Conservation (phyloP, 768 basidiomycete species). For the Phylloporus sp. region DNA sequence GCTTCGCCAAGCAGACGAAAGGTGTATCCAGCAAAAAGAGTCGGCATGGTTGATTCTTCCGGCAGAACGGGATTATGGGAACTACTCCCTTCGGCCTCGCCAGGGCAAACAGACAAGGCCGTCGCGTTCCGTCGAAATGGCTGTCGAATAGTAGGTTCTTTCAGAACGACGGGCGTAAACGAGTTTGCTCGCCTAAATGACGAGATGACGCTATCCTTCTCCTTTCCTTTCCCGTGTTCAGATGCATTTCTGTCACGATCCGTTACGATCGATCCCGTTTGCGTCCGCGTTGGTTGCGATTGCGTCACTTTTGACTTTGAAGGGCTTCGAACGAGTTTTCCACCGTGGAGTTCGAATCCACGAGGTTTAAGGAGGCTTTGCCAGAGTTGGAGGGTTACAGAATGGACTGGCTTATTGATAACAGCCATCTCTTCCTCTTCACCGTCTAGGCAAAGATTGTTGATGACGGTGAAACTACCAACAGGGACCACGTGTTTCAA, state of each 20-base stretch:
- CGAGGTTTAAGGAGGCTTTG: constrained; percentile 60
- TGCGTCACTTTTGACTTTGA: constrained; percentile 38
- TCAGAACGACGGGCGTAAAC: constrained; percentile 44
- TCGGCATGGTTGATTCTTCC: not conserved
- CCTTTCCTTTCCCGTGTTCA: constrained; percentile 12
- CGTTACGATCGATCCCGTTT: not conserved
- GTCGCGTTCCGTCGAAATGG: constrained; percentile 47
- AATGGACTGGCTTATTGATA: constrained; percentile 53
- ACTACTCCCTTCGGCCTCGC: constrained; percentile 19
- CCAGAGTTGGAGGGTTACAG: constrained; percentile 67
- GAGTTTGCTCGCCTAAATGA: constrained; percentile 63
- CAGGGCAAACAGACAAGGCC: constrained; percentile 8
- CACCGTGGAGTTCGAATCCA: constrained; percentile 58
- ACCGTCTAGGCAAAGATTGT: constrained; percentile 17
- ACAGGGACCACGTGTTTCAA: constrained; percentile 9
- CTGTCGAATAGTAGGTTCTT: constrained; percentile 29
- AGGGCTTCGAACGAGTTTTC: constrained; percentile 60
- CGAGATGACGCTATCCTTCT: constrained; percentile 45
- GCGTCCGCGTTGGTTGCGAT: constrained; percentile 18
- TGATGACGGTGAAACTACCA: constrained; percentile 19
- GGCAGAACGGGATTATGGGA: not conserved
- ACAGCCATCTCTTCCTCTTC: constrained; percentile 58
- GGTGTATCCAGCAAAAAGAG: constrained; percentile 52
- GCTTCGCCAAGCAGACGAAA: constrained; percentile 71
- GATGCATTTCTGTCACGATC: not conserved